Evolutionary conservation across 306 rosid species (phyloP).

Genomic region (Leucaena leucocephala): DNA sequence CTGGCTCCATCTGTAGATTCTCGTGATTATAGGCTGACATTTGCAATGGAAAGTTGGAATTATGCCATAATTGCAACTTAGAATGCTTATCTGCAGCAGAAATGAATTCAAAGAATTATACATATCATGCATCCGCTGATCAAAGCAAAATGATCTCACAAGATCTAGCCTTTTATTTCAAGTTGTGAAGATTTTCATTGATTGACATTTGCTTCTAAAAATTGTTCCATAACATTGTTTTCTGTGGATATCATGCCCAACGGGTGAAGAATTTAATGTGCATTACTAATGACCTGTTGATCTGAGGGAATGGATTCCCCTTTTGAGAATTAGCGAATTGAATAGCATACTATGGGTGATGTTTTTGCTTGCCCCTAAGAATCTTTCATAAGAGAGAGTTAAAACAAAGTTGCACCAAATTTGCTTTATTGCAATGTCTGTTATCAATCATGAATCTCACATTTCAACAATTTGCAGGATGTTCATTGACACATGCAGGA

Average conservation of each 20-base stretch:
- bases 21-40: neutral
- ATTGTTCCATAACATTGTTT: neutral
- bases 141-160: neutral
- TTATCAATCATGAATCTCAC: constrained; percentile 26
- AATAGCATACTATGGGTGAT: neutral
- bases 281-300: neutral
- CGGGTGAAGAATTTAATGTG: neutral
- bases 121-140: neutral
- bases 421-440: neutral
- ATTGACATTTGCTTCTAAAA: constrained; percentile 7
- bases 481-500: constrained; percentile 78
- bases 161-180: neutral
- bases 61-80: neutral
- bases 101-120: neutral
- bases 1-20: neutral
- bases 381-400: constrained; percentile 5
- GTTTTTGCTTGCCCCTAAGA: constrained; percentile 16
- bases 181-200: neutral
- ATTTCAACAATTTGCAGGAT: constrained; percentile 55
- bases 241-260: no score
- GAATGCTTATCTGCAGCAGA: neutral
- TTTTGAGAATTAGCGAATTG: neutral
- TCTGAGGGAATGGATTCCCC: constrained; percentile 16
- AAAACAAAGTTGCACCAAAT: neutral
- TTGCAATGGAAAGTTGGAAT: constrained; percentile 12